Evolutionary conservation across 495 filamentous ascomycete genomes (phyloP).

Genomic region (Penicillium crystallinum): DNA sequence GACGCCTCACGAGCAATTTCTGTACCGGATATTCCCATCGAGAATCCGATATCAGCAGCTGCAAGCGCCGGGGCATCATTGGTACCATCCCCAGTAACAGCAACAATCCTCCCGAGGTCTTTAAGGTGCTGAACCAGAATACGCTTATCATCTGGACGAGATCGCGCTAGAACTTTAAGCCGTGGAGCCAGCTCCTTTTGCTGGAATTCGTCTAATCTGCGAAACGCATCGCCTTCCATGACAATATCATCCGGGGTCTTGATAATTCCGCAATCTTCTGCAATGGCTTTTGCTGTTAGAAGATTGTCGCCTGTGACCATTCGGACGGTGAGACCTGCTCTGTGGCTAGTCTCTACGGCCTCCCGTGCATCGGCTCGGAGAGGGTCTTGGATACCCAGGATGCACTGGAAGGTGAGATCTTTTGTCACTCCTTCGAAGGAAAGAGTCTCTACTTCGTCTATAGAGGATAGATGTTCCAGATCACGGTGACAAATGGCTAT

Average conservation of each 20-base stretch:
- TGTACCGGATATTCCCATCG: slow-evolving; percentile 77
- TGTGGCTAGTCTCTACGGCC: slow-evolving; percentile 61
- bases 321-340: slow-evolving; percentile 65
- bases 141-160: slow-evolving; percentile 72
- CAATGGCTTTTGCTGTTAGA: slow-evolving; percentile 68
- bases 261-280: slow-evolving; percentile 70
- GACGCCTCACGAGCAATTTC: slow-evolving; percentile 79
- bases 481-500: slow-evolving; percentile 51
- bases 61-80: slow-evolving; percentile 76
- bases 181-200: slow-evolving; percentile 60
- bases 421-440: slow-evolving; percentile 45
- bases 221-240: slow-evolving; percentile 71
- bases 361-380: slow-evolving; percentile 58
- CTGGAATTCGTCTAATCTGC: slow-evolving; percentile 55
- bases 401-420: slow-evolving; percentile 46
- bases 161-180: slow-evolving; percentile 70
- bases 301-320: slow-evolving; percentile 79
- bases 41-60: slow-evolving; percentile 73
- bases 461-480: slow-evolving; percentile 48
- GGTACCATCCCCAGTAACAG: slow-evolving; percentile 73
- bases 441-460: slow-evolving; percentile 34
- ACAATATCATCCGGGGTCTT: slow-evolving; percentile 53
- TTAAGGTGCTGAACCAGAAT: slow-evolving; percentile 62
- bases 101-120: slow-evolving; percentile 61
- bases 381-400: slow-evolving; percentile 55